Evolutionary conservation across 2,329 filamentous ascomycete species (phyloP).

Genomic region (Diaporthe sp.): DNA sequence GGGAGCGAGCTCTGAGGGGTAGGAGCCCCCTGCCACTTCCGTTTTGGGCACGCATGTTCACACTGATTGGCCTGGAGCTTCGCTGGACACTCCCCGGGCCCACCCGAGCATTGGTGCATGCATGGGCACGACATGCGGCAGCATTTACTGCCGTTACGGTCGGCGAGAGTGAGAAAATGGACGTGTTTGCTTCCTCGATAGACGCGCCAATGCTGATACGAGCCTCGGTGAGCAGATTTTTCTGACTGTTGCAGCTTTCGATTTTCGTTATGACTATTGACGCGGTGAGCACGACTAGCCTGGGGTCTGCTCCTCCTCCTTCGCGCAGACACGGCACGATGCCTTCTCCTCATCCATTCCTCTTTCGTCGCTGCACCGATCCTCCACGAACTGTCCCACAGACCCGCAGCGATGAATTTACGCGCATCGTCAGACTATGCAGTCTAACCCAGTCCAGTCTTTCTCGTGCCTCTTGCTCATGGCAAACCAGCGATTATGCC

Average conservation of each 20-base stretch:
- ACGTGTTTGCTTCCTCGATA: background rate
- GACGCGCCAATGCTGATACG: constrained; percentile 12
- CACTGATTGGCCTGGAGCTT: constrained; percentile 15
- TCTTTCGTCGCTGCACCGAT: background rate
- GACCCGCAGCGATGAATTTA: background rate
- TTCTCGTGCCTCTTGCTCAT: too few relatives aligned
- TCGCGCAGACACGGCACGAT: background rate
- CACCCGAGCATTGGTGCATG: background rate
- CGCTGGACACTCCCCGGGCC: background rate
- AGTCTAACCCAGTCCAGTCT: too few relatives aligned
- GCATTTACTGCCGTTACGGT: background rate
- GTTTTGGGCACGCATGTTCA: background rate
- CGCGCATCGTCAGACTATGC: background rate
- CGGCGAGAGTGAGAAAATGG: background rate
- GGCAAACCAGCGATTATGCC: background rate
- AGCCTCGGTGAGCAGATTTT: constrained; percentile 2
- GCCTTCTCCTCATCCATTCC: constrained; percentile 1
- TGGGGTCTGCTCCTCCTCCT: background rate
- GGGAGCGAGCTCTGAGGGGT: constrained; percentile 20
- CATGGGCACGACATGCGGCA: constrained; percentile 7
- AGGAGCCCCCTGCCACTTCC: background rate
- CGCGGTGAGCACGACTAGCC: constrained; percentile 3
- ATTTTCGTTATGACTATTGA: background rate
- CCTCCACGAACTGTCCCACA: too few relatives aligned
- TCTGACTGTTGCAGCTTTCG: background rate